Conservation (phyloP, 257 asterid species). For the Jacaranda mimosifolia region DNA sequence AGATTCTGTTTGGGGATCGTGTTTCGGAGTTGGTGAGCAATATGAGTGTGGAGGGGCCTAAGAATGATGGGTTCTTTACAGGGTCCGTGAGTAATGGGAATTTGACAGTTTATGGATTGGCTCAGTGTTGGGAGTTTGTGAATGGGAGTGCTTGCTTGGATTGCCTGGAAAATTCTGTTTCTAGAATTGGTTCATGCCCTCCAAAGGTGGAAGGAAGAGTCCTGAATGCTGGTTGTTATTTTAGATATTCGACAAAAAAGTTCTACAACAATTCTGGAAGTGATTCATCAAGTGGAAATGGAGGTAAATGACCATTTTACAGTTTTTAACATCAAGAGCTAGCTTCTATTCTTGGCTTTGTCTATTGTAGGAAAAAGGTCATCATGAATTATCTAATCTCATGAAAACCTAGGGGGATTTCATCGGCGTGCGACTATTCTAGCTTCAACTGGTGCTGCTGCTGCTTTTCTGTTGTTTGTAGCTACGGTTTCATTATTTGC, state of each 20-base stretch:
- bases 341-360: background rate
- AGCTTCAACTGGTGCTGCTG: slow-evolving; percentile 50
- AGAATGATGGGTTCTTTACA: slow-evolving; percentile 64
- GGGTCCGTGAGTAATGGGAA: slow-evolving; percentile 53
- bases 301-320: slow-evolving; percentile 47
- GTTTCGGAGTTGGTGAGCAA: slow-evolving; percentile 55
- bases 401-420: slow-evolving; percentile 49
- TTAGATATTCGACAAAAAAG: slow-evolving; percentile 66
- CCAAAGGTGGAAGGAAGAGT: slow-evolving; percentile 73
- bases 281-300: slow-evolving; percentile 40
- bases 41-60: slow-evolving; percentile 50
- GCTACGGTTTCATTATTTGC: slow-evolving; percentile 46
- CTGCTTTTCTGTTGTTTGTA: slow-evolving; percentile 50
- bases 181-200: slow-evolving; percentile 50
- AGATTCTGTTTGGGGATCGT: slow-evolving; percentile 45
- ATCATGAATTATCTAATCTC: background rate
- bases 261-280: slow-evolving; percentile 61
- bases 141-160: slow-evolving; percentile 53
- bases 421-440: slow-evolving; percentile 54
- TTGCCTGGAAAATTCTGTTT: slow-evolving; percentile 58
- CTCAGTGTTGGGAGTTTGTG: slow-evolving; percentile 82
- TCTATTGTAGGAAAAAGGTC: background rate
- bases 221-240: slow-evolving; percentile 73
- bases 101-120: slow-evolving; percentile 71
- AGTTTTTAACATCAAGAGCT: background rate